Evolutionary conservation across 164 flowering plant species (phyloP).

Genomic region (Vitis labrusca): DNA sequence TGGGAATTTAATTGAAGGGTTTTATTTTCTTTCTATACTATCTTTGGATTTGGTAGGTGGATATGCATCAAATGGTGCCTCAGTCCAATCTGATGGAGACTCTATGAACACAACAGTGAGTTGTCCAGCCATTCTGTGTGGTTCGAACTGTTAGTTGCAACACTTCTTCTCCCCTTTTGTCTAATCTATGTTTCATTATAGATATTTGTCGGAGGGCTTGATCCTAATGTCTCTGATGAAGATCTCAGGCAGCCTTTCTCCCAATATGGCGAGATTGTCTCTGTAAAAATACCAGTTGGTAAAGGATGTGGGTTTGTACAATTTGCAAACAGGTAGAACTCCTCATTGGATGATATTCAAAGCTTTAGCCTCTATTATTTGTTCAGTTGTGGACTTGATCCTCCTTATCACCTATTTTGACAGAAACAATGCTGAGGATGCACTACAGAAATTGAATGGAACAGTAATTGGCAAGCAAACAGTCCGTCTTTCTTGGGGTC

Average conservation of each 20-base stretch:
- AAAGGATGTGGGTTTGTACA: conserved; percentile 98
- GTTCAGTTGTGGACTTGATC: background rate
- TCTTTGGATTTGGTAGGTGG: conserved; percentile 34
- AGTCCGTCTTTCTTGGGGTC: conserved; percentile 97
- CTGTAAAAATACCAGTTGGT: conserved; percentile 89
- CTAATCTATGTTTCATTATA: conserved; percentile 34
- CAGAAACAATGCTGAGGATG: conserved; percentile 86
- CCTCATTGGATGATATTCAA: background rate
- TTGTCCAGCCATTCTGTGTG: background rate
- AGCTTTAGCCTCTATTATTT: background rate
- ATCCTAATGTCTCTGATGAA: conserved; percentile 79
- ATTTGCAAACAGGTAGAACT: conserved; percentile 75
- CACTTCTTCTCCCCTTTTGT: conserved; percentile 1
- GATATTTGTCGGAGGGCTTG: conserved; percentile 99
- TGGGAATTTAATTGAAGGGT: too few relatives aligned
- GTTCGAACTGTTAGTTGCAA: background rate
- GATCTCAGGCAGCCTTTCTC: conserved; percentile 86
- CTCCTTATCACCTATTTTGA: background rate
- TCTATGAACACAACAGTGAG: conserved; percentile 64
- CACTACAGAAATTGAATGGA: conserved; percentile 75
- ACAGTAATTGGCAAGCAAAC: conserved; percentile 83
- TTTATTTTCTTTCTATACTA: background rate
- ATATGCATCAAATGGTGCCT: conserved; percentile 40
- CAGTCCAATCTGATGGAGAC: conserved; percentile 52
- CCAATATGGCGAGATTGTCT: conserved; percentile 77